Evolutionary conservation across 139 green algal species (phyloP), one percentile per base, ranked within the genome.

Genomic region (Chlamydomonas applanata): DNA sequence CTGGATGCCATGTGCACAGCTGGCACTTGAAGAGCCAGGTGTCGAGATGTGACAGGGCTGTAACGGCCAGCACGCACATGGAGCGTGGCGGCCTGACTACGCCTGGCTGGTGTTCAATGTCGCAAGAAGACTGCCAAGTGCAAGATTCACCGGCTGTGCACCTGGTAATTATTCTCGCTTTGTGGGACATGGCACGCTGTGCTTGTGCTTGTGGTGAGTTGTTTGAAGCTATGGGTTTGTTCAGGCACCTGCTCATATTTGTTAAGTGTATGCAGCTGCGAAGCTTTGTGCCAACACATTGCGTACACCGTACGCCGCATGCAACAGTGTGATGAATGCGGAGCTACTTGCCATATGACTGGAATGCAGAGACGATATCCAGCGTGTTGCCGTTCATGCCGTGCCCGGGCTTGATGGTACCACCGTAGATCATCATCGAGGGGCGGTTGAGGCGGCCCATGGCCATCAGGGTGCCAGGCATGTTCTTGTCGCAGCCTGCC

Each of bases 401-500:
- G 69, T 88, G 54, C 2, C 94, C 93, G 4, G 94, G 88, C 76
- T 94, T 93, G 86, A 99, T 99, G 75, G 96, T 99, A 62, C 96
- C 96, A 20, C 96, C 96, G 79, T 99, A 99, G 45, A 99, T 86
- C 96, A 99, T 99, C 66, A 99, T 73, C 34, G 85, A 83, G 30
- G 96, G 96, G 32, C 96, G 83, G 87, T 99, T 98, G 3, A 99
- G 79, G 53, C 96, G 86, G 0, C 84, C 95, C 93, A 98, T 98
- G 25, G 96, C 96, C 45, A 99, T 99, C 46, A 99, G 69, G 0
- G 84, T 91, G 59, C 96, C 96, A 0, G 96, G 96, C 96, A 99
- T 99, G 89, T 99, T 98, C 86, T 98, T 98, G 86, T 98, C 95
- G 77, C 94, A 98, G 14, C 94, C 95, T 84, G n/a, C n/a, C n/a